Conservation (phyloP, 495 filamentous ascomycete genomes). For the Daldinia loculata region DNA sequence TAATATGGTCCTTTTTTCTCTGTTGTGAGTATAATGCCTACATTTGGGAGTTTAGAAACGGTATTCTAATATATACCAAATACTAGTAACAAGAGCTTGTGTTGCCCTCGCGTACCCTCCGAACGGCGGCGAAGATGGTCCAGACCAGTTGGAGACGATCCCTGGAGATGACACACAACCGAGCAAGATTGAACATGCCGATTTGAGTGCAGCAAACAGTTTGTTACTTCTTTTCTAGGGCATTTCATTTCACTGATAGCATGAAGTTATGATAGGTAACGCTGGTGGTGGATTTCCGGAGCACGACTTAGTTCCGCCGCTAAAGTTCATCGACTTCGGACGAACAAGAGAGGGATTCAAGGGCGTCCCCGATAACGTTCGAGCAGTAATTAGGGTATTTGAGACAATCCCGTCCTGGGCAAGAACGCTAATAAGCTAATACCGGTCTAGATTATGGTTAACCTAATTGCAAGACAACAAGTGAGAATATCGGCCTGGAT, state of each 20-base stretch:
- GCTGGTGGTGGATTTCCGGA: conserved; percentile 13
- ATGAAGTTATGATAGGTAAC: conserved; percentile 19
- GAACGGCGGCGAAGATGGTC: conserved; percentile 5
- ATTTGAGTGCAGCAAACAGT: conserved; percentile 13
- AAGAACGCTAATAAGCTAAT: background rate
- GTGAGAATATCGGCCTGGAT: conserved; percentile 13
- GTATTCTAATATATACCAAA: background rate
- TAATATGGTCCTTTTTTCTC: conserved; percentile 31
- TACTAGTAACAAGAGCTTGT: conserved; percentile 23
- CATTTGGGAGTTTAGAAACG: background rate
- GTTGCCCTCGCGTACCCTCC: conserved; percentile 24
- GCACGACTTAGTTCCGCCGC: conserved; percentile 19
- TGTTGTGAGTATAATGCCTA: conserved; percentile 11
- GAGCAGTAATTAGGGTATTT: conserved; percentile 16
- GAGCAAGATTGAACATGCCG: conserved; percentile 18
- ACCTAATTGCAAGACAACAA: conserved; percentile 16
- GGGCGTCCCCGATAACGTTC: conserved; percentile 10
- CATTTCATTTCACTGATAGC: conserved; percentile 5
- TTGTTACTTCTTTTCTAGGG: background rate
- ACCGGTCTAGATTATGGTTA: conserved; percentile 15
- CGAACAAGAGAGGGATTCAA: conserved; percentile 11
- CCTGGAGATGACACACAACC: conserved; percentile 13
- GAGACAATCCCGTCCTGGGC: background rate
- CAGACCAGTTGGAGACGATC: conserved; percentile 10
- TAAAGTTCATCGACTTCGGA: conserved; percentile 30